phyloP scores from a whole-genome alignment of 768 basidiomycete species.

The Leccinum imitatum region DNA sequence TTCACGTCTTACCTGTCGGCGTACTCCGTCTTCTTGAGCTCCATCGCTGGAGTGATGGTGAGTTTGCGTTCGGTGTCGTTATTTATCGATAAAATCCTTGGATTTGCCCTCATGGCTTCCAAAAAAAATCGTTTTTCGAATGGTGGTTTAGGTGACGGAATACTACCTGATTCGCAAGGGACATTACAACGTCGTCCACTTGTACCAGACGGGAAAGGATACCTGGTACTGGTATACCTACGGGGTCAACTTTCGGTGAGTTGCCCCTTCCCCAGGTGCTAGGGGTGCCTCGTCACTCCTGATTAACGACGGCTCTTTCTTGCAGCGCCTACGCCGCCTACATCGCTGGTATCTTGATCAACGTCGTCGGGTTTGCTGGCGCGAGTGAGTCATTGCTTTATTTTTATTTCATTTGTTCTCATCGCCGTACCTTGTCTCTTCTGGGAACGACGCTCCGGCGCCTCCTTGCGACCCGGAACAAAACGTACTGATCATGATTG shows the following conservation, averaged over 20 bases:
- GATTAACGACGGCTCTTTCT: conserved; percentile 1
- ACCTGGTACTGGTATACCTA: conserved; percentile 78
- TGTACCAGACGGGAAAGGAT: conserved; percentile 55
- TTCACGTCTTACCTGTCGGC: conserved; percentile 83
- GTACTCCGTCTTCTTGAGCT: conserved; percentile 79
- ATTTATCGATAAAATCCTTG: neutral
- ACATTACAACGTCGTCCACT: conserved; percentile 67
- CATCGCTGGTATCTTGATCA: conserved; percentile 74
- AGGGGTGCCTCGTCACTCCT: conserved; percentile 1
- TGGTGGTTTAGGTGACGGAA: conserved; percentile 59
- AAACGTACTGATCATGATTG: neutral
- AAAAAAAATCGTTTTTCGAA: neutral
- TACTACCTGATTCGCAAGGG: conserved; percentile 75
- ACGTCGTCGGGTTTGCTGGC: conserved; percentile 79
- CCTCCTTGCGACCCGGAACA: neutral
- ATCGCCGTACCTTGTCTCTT: neutral
- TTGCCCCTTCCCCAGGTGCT: neutral
- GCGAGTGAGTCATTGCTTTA: conserved; percentile 47
- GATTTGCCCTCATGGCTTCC: neutral
- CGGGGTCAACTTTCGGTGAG: conserved; percentile 69
- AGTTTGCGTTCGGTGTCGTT: conserved; percentile 9
- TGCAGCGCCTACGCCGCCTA: conserved; percentile 64
- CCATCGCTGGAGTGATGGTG: conserved; percentile 81
- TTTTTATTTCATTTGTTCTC: neutral
- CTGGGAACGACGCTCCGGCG: neutral